phyloP scores from a whole-genome alignment of 2,329 filamentous ascomycete species.

The Colletotrichum melonis region DNA sequence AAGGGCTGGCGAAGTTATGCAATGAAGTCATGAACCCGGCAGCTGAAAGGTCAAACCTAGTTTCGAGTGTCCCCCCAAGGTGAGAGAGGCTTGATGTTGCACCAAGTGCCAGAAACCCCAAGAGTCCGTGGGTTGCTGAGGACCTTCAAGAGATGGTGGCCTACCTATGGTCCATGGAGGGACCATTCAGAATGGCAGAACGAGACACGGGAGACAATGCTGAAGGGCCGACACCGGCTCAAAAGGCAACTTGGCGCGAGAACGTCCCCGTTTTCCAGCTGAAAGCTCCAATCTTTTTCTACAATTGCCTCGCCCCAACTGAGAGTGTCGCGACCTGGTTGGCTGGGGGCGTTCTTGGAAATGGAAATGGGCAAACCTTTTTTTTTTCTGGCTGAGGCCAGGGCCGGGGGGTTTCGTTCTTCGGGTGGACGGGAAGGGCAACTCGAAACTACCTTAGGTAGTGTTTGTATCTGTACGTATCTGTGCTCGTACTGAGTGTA shows the following conservation, averaged over 20 bases:
- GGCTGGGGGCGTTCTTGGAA: neutral
- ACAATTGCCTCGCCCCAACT: neutral
- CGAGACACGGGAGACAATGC: constrained; percentile 5
- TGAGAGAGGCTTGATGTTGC: too few relatives aligned
- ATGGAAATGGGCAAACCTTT: neutral
- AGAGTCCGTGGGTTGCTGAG: neutral
- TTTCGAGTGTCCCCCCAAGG: neutral
- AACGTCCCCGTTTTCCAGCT: neutral
- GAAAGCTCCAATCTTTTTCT: neutral
- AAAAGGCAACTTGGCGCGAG: constrained; percentile 26
- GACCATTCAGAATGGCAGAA: neutral
- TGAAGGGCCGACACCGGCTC: constrained; percentile 21
- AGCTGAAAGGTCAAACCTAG: constrained; percentile 10
- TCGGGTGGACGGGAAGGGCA: neutral
- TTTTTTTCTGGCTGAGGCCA: neutral
- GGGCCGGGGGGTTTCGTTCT: neutral
- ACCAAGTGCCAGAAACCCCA: neutral
- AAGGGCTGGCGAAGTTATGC: constrained; percentile 6
- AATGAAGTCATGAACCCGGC: constrained; percentile 15
- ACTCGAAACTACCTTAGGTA: neutral
- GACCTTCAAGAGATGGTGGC: neutral
- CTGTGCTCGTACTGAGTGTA: too few relatives aligned
- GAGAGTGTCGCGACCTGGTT: neutral
- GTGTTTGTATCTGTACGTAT: neutral
- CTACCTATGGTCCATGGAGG: too few relatives aligned